Evolutionary conservation across 805 yeast genomes (phyloP).

Genomic region (Brettanomyces bruxellensis): DNA sequence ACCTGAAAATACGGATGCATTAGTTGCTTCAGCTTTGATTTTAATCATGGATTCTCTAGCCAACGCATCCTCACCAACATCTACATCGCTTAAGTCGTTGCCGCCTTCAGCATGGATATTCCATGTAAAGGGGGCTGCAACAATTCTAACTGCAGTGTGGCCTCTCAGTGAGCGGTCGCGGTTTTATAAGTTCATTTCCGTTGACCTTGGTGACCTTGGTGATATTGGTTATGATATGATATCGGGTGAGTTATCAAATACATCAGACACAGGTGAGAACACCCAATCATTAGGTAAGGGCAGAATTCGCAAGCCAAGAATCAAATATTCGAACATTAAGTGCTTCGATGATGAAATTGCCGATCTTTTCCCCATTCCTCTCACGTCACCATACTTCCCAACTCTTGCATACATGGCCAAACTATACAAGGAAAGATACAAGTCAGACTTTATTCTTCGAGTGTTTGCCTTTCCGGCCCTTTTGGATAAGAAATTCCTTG

Average conservation of each 20-base stretch:
- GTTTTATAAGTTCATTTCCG: constrained; percentile 65
- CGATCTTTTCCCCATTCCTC: constrained; percentile 79
- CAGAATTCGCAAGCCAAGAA: constrained; percentile 5
- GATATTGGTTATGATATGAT: constrained; percentile 40
- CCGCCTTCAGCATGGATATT: constrained; percentile 96
- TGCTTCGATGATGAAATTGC: constrained; percentile 83
- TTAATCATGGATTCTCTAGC: constrained; percentile 91
- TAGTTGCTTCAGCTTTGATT: constrained; percentile 85
- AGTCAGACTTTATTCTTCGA: constrained; percentile 77
- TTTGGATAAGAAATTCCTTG: constrained; percentile 70
- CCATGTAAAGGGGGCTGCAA: constrained; percentile 95
- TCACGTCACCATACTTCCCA: constrained; percentile 77
- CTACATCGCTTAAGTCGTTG: constrained; percentile 46
- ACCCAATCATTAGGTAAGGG: constrained; percentile 1
- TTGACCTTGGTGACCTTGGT: constrained; percentile 84
- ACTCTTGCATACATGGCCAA: constrained; percentile 81
- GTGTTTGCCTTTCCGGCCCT: constrained; percentile 92
- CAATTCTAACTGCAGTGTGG: constrained; percentile 94
- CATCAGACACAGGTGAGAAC: constrained; percentile 14
- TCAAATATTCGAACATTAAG: constrained; percentile 46
- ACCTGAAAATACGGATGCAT: constrained; percentile 81
- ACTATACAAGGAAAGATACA: constrained; percentile 69
- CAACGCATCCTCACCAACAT: constrained; percentile 63
- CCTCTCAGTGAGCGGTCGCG: constrained; percentile 66
- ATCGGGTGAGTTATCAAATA: constrained; percentile 25